phyloP scores from a whole-genome alignment of 1,284 basidiomycete genomes.

The Trametes versicolor region DNA sequence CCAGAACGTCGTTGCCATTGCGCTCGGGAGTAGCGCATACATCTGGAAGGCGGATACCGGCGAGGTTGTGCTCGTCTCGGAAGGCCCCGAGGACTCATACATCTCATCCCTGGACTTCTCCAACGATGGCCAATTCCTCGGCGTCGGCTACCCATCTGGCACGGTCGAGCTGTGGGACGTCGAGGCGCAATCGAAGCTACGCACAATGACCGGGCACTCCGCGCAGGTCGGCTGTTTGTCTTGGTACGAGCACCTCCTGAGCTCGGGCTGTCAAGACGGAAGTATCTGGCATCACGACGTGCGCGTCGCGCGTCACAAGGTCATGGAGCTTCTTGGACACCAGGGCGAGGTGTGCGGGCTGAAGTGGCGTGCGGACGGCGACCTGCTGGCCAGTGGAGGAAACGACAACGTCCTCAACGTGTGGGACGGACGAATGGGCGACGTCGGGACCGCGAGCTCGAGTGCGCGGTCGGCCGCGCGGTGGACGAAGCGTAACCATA shows the following conservation, averaged over 20 bases:
- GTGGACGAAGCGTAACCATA: slow-evolving; percentile 95
- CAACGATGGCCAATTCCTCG: slow-evolving; percentile 88
- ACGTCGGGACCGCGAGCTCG: slow-evolving; percentile 62
- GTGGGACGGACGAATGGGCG: slow-evolving; percentile 88
- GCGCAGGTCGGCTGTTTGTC: slow-evolving; percentile 84
- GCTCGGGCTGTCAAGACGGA: slow-evolving; percentile 91
- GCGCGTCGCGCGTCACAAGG: slow-evolving; percentile 86
- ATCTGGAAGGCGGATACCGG: slow-evolving; percentile 96
- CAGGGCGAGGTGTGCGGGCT: slow-evolving; percentile 90
- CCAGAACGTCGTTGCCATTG: slow-evolving; percentile 90
- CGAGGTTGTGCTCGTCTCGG: slow-evolving; percentile 79
- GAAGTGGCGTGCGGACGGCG: slow-evolving; percentile 85
- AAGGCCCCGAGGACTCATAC: slow-evolving; percentile 78
- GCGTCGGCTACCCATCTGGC: slow-evolving; percentile 86
- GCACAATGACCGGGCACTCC: slow-evolving; percentile 89
- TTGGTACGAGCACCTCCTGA: slow-evolving; percentile 89
- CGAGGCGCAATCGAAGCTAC: slow-evolving; percentile 80
- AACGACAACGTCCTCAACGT: slow-evolving; percentile 98
- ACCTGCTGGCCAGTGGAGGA: slow-evolving; percentile 92
- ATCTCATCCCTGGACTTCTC: slow-evolving; percentile 89
- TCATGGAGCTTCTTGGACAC: slow-evolving; percentile 89
- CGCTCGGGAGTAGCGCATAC: slow-evolving; percentile 84
- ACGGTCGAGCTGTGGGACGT: slow-evolving; percentile 98
- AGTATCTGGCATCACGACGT: slow-evolving; percentile 97
- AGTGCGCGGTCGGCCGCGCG: slow-evolving; percentile 75